Conservation (phyloP, 805 yeast species). For the Candida dendrica region DNA sequence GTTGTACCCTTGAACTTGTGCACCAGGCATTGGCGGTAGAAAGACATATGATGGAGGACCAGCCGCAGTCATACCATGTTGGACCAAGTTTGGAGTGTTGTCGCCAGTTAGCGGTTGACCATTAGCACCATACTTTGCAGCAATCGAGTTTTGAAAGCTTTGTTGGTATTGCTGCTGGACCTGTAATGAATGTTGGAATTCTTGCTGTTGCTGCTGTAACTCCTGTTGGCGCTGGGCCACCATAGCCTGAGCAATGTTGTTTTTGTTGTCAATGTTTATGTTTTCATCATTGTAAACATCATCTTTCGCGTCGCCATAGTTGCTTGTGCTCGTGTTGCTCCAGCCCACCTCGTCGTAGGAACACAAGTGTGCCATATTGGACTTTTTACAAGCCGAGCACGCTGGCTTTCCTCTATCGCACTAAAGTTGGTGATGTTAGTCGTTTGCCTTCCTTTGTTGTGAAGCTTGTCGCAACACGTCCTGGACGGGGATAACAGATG, state of each 20-base stretch:
- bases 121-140: conserved; percentile 16
- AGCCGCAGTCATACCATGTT: background rate
- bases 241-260: conserved; percentile 1
- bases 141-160: conserved; percentile 13
- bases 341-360: conserved; percentile 16
- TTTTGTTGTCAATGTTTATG: background rate
- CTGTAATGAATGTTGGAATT: conserved; percentile 13
- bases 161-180: conserved; percentile 13
- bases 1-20: conserved; percentile 9
- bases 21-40: background rate
- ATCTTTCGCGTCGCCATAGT: conserved; percentile 1
- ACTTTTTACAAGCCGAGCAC: conserved; percentile 18
- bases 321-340: conserved; percentile 1
- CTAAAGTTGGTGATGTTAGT: conserved; percentile 6
- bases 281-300: background rate
- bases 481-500: background rate
- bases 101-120: conserved; percentile 6
- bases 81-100: background rate
- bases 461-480: conserved; percentile 2
- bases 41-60: background rate
- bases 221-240: conserved; percentile 5
- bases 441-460: background rate
- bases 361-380: conserved; percentile 18
- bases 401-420: conserved; percentile 22
- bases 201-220: conserved; percentile 11